Evolutionary conservation across 2,329 filamentous ascomycete genomes (phyloP).

Genomic region (Dryadomyces sulphureus): DNA sequence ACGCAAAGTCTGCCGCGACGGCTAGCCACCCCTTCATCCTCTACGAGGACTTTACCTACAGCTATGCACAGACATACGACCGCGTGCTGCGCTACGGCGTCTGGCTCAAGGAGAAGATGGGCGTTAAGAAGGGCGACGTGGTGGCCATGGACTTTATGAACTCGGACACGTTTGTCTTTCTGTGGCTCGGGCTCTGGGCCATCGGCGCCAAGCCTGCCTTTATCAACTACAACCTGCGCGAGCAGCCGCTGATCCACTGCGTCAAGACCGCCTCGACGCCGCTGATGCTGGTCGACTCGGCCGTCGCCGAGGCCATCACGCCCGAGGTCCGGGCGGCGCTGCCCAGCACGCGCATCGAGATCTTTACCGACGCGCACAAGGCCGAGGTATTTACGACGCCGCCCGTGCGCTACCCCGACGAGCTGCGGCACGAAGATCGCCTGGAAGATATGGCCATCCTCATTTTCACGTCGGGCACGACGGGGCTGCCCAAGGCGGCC

Average conservation of each 20-base stretch:
- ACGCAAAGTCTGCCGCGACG: conserved; percentile 36
- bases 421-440: conserved; percentile 33
- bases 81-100: conserved; percentile 55
- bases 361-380: conserved; percentile 45
- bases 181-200: conserved; percentile 67
- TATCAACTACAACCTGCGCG: conserved; percentile 73
- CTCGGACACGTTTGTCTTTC: conserved; percentile 59
- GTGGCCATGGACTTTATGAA: conserved; percentile 75
- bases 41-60: conserved; percentile 54
- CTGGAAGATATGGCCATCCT: conserved; percentile 50
- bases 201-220: conserved; percentile 74
- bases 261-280: conserved; percentile 51
- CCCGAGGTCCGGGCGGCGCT: conserved; percentile 40
- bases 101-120: conserved; percentile 53
- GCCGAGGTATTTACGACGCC: conserved; percentile 34
- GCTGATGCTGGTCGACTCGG: conserved; percentile 54
- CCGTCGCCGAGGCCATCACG: conserved; percentile 38
- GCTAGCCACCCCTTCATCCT: conserved; percentile 46
- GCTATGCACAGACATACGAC: conserved; percentile 64
- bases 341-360: conserved; percentile 38
- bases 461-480: conserved; percentile 79
- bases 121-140: conserved; percentile 55
- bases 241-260: conserved; percentile 59
- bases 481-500: conserved; percentile 67
- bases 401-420: conserved; percentile 42